Evolutionary conservation across 306 rosid species (phyloP).

Genomic region (Herpetospermum pedunculosum): DNA sequence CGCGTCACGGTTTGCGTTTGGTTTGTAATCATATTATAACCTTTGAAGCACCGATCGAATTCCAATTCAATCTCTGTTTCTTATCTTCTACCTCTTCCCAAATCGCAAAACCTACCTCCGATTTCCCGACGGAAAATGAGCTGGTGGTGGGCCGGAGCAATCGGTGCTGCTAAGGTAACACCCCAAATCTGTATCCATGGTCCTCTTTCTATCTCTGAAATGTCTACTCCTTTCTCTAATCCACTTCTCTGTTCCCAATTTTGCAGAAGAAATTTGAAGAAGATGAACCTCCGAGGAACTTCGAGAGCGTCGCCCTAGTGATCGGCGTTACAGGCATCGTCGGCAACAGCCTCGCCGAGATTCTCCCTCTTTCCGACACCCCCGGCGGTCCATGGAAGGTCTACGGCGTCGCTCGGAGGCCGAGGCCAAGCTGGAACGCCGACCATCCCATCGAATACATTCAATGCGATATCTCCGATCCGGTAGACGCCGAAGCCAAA

Average conservation of each 20-base stretch:
- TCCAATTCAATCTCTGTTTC: background rate
- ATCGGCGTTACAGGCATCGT: constrained; percentile 69
- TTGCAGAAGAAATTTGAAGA: constrained; percentile 46
- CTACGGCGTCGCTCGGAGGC: constrained; percentile 68
- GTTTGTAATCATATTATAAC: background rate
- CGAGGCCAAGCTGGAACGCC: constrained; percentile 55
- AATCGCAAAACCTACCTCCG: background rate
- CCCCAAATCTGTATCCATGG: background rate
- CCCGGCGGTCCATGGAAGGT: constrained; percentile 84
- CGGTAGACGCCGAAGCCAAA: constrained; percentile 34
- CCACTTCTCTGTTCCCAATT: background rate
- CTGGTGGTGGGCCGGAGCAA: constrained; percentile 63
- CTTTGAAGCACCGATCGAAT: background rate
- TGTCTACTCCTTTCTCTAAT: background rate
- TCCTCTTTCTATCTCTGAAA: background rate
- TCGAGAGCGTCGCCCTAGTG: constrained; percentile 38
- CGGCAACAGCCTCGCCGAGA: constrained; percentile 75
- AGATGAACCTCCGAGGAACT: constrained; percentile 32
- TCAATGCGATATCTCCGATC: constrained; percentile 59
- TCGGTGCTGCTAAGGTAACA: constrained; percentile 35
- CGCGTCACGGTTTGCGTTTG: constrained; percentile 3
- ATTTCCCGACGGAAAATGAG: constrained; percentile 26
- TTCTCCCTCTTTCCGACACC: constrained; percentile 57
- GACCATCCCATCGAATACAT: constrained; percentile 54
- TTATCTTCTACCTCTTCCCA: background rate